phyloP scores from a whole-genome alignment of 2,329 filamentous ascomycete genomes.

The Colletotrichum eremochloae region DNA sequence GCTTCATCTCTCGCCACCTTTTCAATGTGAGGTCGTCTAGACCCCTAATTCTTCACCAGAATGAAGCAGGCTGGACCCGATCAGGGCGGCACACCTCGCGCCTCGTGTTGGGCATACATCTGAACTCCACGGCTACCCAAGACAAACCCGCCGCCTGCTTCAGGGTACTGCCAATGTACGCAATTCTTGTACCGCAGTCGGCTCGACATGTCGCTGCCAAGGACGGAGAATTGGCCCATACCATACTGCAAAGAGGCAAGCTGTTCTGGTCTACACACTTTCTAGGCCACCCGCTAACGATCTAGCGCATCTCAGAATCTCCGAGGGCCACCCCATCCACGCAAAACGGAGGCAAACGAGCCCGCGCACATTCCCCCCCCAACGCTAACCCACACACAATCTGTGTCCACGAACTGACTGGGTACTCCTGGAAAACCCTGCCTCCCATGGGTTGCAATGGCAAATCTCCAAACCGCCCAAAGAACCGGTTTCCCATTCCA shows the following conservation, averaged over 20 bases:
- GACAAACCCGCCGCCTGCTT: neutral
- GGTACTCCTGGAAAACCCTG: slow-evolving; percentile 9
- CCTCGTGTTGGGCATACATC: slow-evolving; percentile 23
- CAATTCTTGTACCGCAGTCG: neutral
- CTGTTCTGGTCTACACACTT: slow-evolving; percentile 18
- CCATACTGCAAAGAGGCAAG: slow-evolving; percentile 28
- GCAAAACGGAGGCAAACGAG: slow-evolving; percentile 33
- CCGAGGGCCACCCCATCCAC: slow-evolving; percentile 34
- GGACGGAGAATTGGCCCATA: neutral
- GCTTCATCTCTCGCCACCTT: neutral
- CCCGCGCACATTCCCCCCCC: slow-evolving; percentile 4
- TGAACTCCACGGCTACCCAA: slow-evolving; percentile 11
- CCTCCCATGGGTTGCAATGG: slow-evolving; percentile 20
- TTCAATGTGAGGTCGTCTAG: slow-evolving; percentile 10
- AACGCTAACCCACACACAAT: neutral
- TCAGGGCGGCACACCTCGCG: neutral
- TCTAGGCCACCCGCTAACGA: slow-evolving; percentile 29
- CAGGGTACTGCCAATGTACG: no score
- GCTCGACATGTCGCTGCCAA: slow-evolving; percentile 10
- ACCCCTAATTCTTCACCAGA: slow-evolving; percentile 20
- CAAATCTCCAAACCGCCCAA: slow-evolving; percentile 35
- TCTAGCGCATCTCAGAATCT: slow-evolving; percentile 36
- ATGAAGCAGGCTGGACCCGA: neutral
- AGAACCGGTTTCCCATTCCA: slow-evolving; percentile 39
- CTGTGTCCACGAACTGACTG: neutral